Percentiles rank a stretch among this genome's conserved stretches.
Evolutionary conservation across 2,329 filamentous ascomycete species (phyloP).

Genomic region (Lachnum nothofagi): DNA sequence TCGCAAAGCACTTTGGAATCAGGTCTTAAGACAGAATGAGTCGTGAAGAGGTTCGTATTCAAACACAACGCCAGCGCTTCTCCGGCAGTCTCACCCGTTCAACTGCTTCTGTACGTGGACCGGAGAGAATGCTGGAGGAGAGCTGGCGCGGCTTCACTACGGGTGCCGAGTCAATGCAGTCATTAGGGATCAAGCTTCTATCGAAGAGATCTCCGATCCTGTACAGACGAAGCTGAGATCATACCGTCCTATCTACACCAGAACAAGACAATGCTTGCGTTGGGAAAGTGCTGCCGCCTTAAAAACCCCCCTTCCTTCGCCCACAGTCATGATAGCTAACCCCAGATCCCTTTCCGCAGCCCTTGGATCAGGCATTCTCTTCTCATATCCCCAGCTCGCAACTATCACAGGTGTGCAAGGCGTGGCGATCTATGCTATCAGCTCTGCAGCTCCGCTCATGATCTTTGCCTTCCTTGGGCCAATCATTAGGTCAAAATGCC

Average conservation of each 20-base stretch:
- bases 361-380: constrained; percentile 77
- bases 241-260: constrained; percentile 74
- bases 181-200: constrained; percentile 48
- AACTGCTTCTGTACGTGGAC: not conserved
- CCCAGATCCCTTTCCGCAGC: constrained; percentile 45
- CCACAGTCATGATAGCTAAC: constrained; percentile 39
- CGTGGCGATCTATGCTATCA: constrained; percentile 68
- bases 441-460: constrained; percentile 67
- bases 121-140: constrained; percentile 7
- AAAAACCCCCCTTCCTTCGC: constrained; percentile 37
- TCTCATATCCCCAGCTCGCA: constrained; percentile 75
- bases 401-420: constrained; percentile 76
- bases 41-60: constrained; percentile 37
- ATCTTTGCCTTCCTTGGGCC: constrained; percentile 70
- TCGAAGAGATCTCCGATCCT: constrained; percentile 25
- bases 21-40: constrained; percentile 22
- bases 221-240: constrained; percentile 74
- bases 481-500: constrained; percentile 72
- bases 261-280: constrained; percentile 99
- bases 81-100: constrained; percentile 4
- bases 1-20: constrained; percentile 19
- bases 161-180: constrained; percentile 64
- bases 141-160: constrained; percentile 65
- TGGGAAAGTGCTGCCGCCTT: constrained; percentile 93
- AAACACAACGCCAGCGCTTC: constrained; percentile 23